phyloP scores from a whole-genome alignment of 1,139 yeast species.

The Yamadazyma friedrichii region DNA sequence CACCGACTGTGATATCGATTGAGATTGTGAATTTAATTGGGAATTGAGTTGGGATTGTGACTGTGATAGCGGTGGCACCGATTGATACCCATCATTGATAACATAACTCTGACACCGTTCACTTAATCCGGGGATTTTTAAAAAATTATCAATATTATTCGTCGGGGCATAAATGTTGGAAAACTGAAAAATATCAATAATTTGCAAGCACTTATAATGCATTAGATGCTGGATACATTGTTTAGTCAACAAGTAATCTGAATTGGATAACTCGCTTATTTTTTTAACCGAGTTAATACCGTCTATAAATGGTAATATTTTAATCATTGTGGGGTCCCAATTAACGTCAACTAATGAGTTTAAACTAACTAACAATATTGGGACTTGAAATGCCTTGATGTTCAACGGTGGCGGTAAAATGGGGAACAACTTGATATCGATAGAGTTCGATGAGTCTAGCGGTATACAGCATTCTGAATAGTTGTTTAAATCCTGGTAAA shows the following conservation, averaged over 20 bases:
- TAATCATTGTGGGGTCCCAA: conserved; percentile 97
- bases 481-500: conserved; percentile 88
- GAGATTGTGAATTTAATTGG: neutral
- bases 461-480: conserved; percentile 96
- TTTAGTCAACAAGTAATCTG: conserved; percentile 74
- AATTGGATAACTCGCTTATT: conserved; percentile 77
- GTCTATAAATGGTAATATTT: conserved; percentile 79
- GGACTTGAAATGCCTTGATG: conserved; percentile 76
- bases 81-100: conserved; percentile 18
- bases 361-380: conserved; percentile 77
- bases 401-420: conserved; percentile 81
- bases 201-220: conserved; percentile 82
- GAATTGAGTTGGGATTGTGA: neutral
- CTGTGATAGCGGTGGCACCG: neutral
- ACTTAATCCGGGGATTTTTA: conserved; percentile 66
- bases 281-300: conserved; percentile 82
- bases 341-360: conserved; percentile 74
- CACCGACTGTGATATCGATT: neutral
- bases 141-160: conserved; percentile 66
- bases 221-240: conserved; percentile 89
- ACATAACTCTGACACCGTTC: conserved; percentile 85
- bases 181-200: conserved; percentile 87
- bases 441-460: conserved; percentile 82
- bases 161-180: conserved; percentile 88
- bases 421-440: conserved; percentile 90